Evolutionary conservation across 2,329 filamentous ascomycete species (phyloP).

Genomic region (Alternaria brassicae): DNA sequence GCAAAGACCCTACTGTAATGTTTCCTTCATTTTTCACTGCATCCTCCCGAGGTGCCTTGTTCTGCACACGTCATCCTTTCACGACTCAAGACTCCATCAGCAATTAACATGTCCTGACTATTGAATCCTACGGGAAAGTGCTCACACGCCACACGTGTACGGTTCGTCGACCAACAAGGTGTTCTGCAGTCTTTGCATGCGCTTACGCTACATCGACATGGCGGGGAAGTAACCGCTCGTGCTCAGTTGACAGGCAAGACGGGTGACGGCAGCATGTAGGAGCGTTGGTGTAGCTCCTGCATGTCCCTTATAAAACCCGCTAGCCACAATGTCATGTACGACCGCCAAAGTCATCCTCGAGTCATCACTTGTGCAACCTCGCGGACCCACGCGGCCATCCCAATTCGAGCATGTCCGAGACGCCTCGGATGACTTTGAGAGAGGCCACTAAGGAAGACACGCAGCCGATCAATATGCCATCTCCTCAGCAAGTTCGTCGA

Average conservation of each 20-base stretch:
- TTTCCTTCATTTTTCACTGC: neutral
- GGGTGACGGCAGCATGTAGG: neutral
- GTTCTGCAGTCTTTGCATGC: neutral
- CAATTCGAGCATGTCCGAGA: neutral
- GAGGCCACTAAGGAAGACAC: neutral
- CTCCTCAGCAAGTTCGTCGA: conserved; percentile 17
- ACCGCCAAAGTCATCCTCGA: conserved; percentile 2
- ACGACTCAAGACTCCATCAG: neutral
- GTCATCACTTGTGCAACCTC: neutral
- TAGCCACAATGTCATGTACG: conserved; percentile 8
- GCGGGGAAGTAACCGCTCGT: conserved; percentile 3
- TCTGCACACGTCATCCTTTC: conserved; percentile 4
- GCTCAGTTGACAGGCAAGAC: conserved; percentile 16
- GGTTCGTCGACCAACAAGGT: neutral
- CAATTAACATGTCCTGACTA: neutral
- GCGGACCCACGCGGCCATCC: neutral
- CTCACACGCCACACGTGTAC: neutral
- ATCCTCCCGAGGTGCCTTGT: neutral
- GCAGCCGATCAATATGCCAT: conserved; percentile 5
- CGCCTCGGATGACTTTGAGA: neutral
- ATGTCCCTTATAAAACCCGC: neutral
- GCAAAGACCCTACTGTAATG: neutral
- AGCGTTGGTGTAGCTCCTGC: conserved; percentile 11
- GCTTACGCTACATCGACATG: conserved; percentile 4
- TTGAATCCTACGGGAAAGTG: neutral